These are phyloP conservation scores for Theobroma cacao DNA, from an alignment of 345 rosid genomes.

Conservation along the genomic window DNA sequence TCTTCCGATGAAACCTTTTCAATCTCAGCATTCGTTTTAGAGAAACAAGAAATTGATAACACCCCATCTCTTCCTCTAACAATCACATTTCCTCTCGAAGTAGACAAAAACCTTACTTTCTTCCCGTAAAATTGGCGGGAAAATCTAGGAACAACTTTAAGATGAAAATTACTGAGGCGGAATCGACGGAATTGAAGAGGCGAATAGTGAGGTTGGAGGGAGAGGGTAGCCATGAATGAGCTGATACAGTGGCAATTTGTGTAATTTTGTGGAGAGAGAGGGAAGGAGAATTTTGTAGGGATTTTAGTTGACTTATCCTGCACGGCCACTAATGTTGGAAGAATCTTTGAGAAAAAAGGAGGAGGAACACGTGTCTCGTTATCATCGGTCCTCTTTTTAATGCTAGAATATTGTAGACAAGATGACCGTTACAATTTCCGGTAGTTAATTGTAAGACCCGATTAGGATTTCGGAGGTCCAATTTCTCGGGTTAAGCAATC, in stretches of 20 bases:
- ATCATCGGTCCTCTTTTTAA: neutral
- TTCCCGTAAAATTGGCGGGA: slow-evolving; percentile 30
- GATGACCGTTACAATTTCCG: neutral
- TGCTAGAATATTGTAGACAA: neutral
- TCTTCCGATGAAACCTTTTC: slow-evolving; percentile 26
- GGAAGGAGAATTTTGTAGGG: neutral
- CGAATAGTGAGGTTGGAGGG: neutral
- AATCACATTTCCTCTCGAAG: slow-evolving; percentile 11
- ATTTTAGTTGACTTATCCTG: neutral
- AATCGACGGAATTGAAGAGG: neutral
- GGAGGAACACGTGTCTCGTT: neutral
- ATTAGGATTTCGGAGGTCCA: neutral
- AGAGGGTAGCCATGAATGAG: slow-evolving; percentile 19
- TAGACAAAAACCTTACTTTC: slow-evolving; percentile 18
- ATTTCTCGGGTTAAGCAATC: neutral
- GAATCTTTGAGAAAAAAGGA: neutral
- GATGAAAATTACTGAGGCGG: neutral
- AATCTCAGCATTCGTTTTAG: slow-evolving; percentile 34
- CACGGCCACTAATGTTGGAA: neutral
- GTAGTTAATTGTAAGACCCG: neutral
- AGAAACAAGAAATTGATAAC: slow-evolving; percentile 30
- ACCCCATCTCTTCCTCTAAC: slow-evolving; percentile 16
- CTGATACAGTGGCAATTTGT: slow-evolving; percentile 2
- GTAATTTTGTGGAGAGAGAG: slow-evolving; percentile 2
- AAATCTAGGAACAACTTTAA: slow-evolving; percentile 16